Percentiles rank a stretch among this genome's conserved stretches.
phyloP scores from a whole-genome alignment of 2,329 filamentous ascomycete genomes.

The Arthrobotrys conoides region DNA sequence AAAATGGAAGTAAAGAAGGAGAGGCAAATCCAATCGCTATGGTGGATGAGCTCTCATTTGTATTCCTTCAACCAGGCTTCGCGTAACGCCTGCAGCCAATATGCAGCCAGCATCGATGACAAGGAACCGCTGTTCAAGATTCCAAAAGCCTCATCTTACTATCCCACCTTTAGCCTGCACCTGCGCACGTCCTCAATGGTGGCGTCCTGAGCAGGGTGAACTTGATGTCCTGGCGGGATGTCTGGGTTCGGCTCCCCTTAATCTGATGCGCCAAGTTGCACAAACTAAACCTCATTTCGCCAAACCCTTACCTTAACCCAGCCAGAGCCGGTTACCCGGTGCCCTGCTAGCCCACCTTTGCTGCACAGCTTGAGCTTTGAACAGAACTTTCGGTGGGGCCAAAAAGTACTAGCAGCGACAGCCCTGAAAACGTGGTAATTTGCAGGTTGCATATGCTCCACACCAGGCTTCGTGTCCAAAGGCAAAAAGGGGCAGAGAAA shows the following conservation, averaged over 20 bases:
- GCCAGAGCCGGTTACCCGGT: conserved; percentile 52
- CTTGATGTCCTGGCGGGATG: conserved; percentile 17
- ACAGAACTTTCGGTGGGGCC: conserved; percentile 2
- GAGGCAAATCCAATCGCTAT: conserved; percentile 1
- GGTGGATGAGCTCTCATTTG: conserved; percentile 42
- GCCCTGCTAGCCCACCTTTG: conserved; percentile 15
- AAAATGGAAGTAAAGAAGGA: conserved; percentile 23
- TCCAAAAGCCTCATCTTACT: conserved; percentile 36
- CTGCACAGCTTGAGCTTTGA: conserved; percentile 8
- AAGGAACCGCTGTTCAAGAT: conserved; percentile 37
- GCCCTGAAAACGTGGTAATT: conserved; percentile 58
- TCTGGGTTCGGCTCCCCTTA: conserved; percentile 57
- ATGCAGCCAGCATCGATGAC: conserved; percentile 10
- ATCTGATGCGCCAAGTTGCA: conserved; percentile 60
- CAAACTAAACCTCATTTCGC: conserved; percentile 33
- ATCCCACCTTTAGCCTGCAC: conserved; percentile 45
- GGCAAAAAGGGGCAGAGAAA: conserved; percentile 25
- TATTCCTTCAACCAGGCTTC: conserved; percentile 22
- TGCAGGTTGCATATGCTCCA: conserved; percentile 35
- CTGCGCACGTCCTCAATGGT: conserved; percentile 24
- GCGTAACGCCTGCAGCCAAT: conserved; percentile 14
- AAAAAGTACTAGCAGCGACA: conserved; percentile 17
- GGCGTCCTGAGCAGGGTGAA: conserved; percentile 38
- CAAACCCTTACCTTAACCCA: conserved; percentile 2
- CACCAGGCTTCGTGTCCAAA: neutral